Evolutionary conservation across 257 asterid species (phyloP), one percentile per base, ranked within the genome.

Genomic region (Dorcoceras hygrometricum): DNA sequence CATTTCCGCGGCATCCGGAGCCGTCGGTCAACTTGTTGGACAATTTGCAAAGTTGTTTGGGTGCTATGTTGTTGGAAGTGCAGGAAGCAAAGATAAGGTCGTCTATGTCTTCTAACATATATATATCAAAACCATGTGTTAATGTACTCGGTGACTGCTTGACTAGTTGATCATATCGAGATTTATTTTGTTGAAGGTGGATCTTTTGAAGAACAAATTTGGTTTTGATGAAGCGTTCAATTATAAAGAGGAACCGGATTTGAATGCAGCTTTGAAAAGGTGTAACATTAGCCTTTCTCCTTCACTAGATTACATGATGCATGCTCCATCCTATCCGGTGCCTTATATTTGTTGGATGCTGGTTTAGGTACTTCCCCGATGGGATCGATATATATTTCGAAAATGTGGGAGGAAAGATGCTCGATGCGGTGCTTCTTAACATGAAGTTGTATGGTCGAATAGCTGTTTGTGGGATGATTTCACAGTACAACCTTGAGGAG

Each of bases 361-460:
- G 4, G 6, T 63, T 5, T 26, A 81, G 89, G 75, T 76, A 54
- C 51, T 78, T 84, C 34, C 83, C 83, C 0, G 56, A 72, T 8
- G 86, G 89, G 8, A 79, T 84, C 22, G 86, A 81, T 12, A 84
- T 84, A 8, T 81, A 79, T 74, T 84, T 84, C 50, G 86, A 84
- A 59, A 81, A 84, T n/a, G 86, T 79, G 0, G 83, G 89, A 8
- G 84, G 83, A 0, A 79, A 81, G 73, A 77, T 81, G 89, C 78
- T 78, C 0, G 89, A 81, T 6, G 84, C 84, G 0, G 85, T 72
- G 53, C 84, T 84, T 6, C 67, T 68, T 2, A 81, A 83, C 78
- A 83, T 81, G 86, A 81, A 50, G 3, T 19, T 25, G 57, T 55
- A 57, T 0, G 82, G 87, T 24, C 75, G 83, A 19, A 79, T 84